Conservation (phyloP, 257 asterid genomes). For the Nicotiana noctiflora region DNA sequence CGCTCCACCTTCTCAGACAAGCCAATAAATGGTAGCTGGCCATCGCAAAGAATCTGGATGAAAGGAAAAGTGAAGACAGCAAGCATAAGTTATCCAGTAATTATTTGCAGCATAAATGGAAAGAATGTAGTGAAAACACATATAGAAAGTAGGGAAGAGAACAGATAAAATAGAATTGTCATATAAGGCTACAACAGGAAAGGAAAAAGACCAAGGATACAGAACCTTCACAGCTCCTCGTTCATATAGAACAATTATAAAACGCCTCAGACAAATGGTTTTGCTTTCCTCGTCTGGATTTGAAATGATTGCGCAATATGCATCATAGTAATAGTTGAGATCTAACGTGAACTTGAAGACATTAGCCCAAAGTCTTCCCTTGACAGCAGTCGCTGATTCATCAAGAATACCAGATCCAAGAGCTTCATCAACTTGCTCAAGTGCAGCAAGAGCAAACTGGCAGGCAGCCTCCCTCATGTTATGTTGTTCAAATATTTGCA, state of each 20-base stretch:
- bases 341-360: constrained; percentile 78
- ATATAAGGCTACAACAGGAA: constrained; percentile 1
- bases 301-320: constrained; percentile 87
- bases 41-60: constrained; percentile 81
- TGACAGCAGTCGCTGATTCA: constrained; percentile 63
- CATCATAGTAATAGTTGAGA: constrained; percentile 66
- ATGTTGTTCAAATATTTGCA: constrained; percentile 92
- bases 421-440: constrained; percentile 98
- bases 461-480: constrained; percentile 82
- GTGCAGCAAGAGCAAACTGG: constrained; percentile 83
- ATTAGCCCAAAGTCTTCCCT: constrained; percentile 92
- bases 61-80: constrained; percentile 13
- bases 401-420: constrained; percentile 35
- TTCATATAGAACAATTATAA: constrained; percentile 82
- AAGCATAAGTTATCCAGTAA: constrained; percentile 3
- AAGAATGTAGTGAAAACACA: neutral
- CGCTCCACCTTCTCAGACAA: constrained; percentile 78
- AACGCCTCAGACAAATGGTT: constrained; percentile 85
- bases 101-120: constrained; percentile 8
- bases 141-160: neutral
- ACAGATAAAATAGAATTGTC: neutral
- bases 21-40: constrained; percentile 90
- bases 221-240: constrained; percentile 83
- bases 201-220: constrained; percentile 11
- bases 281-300: constrained; percentile 97